Percentiles rank a stretch among this genome's conserved stretches.
phyloP scores from a whole-genome alignment of 495 filamentous ascomycete species.

The Annulohypoxylon bovei region DNA sequence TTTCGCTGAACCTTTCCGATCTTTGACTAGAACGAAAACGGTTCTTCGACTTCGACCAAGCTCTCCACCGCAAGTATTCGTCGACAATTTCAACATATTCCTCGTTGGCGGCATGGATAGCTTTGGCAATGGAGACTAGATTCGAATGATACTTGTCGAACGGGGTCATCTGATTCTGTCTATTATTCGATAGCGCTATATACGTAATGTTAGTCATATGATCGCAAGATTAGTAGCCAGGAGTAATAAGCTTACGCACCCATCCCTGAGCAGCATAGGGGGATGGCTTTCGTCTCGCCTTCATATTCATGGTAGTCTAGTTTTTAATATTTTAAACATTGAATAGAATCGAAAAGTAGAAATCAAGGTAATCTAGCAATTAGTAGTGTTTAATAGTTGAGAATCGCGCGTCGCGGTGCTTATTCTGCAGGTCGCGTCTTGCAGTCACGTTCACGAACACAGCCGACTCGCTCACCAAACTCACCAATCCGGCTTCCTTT shows the following conservation, averaged over 20 bases:
- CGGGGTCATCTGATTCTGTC: background rate
- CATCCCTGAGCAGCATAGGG: slow-evolving; percentile 20
- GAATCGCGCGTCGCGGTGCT: background rate
- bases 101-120: slow-evolving; percentile 14
- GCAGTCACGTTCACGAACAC: background rate
- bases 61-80: slow-evolving; percentile 20
- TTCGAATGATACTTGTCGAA: slow-evolving; percentile 3
- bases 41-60: background rate
- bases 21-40: slow-evolving; percentile 1
- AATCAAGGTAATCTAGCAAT: background rate
- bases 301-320: slow-evolving; percentile 1
- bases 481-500: background rate
- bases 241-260: slow-evolving; percentile 14
- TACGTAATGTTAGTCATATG: background rate
- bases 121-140: slow-evolving; percentile 15
- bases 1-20: background rate
- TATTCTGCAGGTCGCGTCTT: slow-evolving; percentile 13
- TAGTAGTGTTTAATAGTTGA: background rate
- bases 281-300: slow-evolving; percentile 3
- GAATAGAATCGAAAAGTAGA: background rate
- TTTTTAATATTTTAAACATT: background rate
- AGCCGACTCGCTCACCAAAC: background rate
- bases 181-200: background rate
- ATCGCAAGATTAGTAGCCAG: background rate
- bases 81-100: slow-evolving; percentile 24